Percentiles rank a stretch among this genome's conserved stretches.
Evolutionary conservation across 345 rosid species (phyloP).

Genomic region (sweet orange (Citrus sinensis)): DVS_A1.0 CM039165.1:34865501-34866000

Average conservation of each 20-base stretch:
- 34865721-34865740: slow-evolving; percentile 8
- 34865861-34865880: background rate
- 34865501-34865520: background rate
- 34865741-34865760: slow-evolving; percentile 46
- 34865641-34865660: background rate
- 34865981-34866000: slow-evolving; percentile 55
- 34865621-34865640: background rate
- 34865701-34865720: background rate
- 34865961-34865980: slow-evolving; percentile 45
- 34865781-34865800: slow-evolving; percentile 52
- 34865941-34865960: slow-evolving; percentile 59
- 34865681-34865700: background rate
- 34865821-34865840: background rate
- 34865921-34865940: slow-evolving; percentile 10
- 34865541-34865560: background rate
- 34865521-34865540: background rate
- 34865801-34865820: slow-evolving; percentile 15
- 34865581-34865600: background rate
- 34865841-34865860: background rate
- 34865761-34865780: slow-evolving; percentile 87
- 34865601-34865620: background rate
- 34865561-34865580: background rate
- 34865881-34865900: background rate
- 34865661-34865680: background rate
- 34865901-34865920: background rate